Conservation (phyloP, 257 asterid species). For the Nicotiana attenuata region DNA sequence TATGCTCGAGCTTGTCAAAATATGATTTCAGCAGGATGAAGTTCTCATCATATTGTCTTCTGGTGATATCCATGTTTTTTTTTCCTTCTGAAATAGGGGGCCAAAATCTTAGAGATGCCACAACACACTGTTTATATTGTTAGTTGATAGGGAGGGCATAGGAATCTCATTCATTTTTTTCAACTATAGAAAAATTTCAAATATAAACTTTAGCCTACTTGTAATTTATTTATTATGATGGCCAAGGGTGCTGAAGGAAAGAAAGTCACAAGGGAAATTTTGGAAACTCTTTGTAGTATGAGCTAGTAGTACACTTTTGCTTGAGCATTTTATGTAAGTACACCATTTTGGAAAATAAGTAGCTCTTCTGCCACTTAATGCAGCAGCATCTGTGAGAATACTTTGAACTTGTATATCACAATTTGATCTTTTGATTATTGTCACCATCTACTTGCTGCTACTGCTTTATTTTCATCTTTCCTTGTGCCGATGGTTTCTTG, state of each 20-base stretch:
- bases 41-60: neutral
- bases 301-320: neutral
- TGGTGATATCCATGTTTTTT: neutral
- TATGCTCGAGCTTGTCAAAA: neutral
- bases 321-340: neutral
- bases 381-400: neutral
- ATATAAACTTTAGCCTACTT: constrained; percentile 11
- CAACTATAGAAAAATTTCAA: constrained; percentile 10
- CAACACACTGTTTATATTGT: constrained; percentile 28
- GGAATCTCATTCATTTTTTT: constrained; percentile 20
- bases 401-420: neutral
- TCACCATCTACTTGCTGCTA: too few relatives aligned
- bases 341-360: neutral
- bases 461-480: too few relatives aligned
- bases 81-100: neutral
- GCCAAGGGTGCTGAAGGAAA: constrained; percentile 8
- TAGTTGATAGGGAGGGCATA: constrained; percentile 24
- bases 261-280: neutral
- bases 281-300: neutral
- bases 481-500: too few relatives aligned
- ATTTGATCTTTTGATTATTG: neutral
- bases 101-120: neutral
- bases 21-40: neutral
- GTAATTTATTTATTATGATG: neutral
- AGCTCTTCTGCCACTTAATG: neutral